These are phyloP conservation scores for Terana coerulea DNA, from an alignment of 768 basidiomycete genomes.

Conservation along the genomic window DNA sequence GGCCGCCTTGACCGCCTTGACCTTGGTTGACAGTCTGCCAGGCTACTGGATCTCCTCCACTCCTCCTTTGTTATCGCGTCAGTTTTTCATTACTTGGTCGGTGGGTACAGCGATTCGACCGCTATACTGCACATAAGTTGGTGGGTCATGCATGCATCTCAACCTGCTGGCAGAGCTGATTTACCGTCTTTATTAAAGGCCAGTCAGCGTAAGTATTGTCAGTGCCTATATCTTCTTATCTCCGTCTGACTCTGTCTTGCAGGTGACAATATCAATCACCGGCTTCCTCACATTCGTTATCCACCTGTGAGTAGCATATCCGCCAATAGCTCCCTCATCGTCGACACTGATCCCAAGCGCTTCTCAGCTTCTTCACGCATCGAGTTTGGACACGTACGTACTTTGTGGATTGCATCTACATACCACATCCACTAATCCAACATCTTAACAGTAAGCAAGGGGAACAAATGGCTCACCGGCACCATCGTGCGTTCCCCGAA, in stretches of 20 bases:
- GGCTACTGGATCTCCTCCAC: slow-evolving; percentile 15
- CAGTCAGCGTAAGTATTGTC: slow-evolving; percentile 10
- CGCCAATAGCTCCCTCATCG: neutral
- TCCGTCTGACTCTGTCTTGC: no score
- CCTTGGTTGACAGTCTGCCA: neutral
- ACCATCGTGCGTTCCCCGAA: slow-evolving; percentile 3
- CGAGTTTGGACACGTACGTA: slow-evolving; percentile 16
- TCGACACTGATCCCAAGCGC: neutral
- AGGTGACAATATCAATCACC: slow-evolving; percentile 9
- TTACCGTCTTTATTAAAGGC: slow-evolving; percentile 2
- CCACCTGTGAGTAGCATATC: slow-evolving; percentile 11
- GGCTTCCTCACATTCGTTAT: slow-evolving; percentile 15
- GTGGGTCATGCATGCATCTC: slow-evolving; percentile 8
- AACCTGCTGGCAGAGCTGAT: no score
- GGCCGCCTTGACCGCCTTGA: no score
- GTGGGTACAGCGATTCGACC: neutral
- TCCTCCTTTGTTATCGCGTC: slow-evolving; percentile 12
- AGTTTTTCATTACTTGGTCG: slow-evolving; percentile 12
- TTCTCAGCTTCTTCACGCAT: slow-evolving; percentile 15
- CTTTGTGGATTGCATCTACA: neutral
- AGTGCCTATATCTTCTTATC: neutral
- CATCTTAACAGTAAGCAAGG: slow-evolving; percentile 18
- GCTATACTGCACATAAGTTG: slow-evolving; percentile 7
- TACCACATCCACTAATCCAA: neutral
- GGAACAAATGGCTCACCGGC: slow-evolving; percentile 13